Conservation (phyloP, 2,329 filamentous ascomycete genomes). For the Pseudogymnoascus sp. region DNA sequence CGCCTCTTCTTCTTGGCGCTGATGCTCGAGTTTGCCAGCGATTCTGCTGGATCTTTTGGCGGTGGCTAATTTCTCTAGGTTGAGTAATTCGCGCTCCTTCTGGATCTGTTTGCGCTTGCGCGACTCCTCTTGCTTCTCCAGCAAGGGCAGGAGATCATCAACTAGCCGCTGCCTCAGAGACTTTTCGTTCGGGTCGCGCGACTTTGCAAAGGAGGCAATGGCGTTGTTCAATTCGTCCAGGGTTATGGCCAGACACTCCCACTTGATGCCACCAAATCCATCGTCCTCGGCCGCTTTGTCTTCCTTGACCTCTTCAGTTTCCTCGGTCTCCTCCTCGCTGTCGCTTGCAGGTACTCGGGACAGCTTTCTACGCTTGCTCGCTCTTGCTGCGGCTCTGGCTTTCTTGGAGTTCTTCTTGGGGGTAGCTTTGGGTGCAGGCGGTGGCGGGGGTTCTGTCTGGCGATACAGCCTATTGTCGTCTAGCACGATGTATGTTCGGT, state of each 20-base stretch:
- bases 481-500: constrained; percentile 81
- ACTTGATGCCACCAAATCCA: constrained; percentile 69
- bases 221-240: constrained; percentile 70
- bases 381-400: constrained; percentile 55
- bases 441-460: constrained; percentile 65
- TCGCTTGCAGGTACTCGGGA: constrained; percentile 39
- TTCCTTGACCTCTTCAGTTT: constrained; percentile 29
- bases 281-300: constrained; percentile 44
- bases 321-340: constrained; percentile 36
- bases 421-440: constrained; percentile 52
- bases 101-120: constrained; percentile 64
- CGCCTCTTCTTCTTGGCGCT: constrained; percentile 65
- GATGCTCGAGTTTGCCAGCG: constrained; percentile 72
- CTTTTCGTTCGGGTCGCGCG: constrained; percentile 80
- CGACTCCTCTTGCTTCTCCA: constrained; percentile 71
- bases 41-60: constrained; percentile 91
- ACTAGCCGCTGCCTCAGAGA: constrained; percentile 64
- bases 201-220: constrained; percentile 64
- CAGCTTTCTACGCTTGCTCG: constrained; percentile 65
- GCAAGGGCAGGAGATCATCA: constrained; percentile 73
- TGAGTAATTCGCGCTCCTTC: constrained; percentile 72
- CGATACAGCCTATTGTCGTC: constrained; percentile 94
- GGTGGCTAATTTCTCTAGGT: constrained; percentile 79
- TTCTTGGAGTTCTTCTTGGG: constrained; percentile 61
- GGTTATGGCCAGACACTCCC: constrained; percentile 86